Conservation (phyloP, 208 protist genomes). For the Crithidia acanthocephali region DNA sequence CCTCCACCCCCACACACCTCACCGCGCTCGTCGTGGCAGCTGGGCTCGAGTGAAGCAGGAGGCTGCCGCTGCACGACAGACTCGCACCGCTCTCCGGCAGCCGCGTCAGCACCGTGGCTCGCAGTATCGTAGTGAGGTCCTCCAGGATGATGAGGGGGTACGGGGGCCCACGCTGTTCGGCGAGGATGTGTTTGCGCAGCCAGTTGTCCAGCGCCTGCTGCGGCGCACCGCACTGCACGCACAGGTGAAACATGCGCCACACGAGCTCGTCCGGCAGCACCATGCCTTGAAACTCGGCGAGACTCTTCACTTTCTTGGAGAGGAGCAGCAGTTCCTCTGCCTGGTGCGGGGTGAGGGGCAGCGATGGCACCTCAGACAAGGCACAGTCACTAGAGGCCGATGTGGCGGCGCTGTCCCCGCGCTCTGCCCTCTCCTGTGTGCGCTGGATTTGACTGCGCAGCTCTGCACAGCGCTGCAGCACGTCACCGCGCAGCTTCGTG, state of each 20-base stretch:
- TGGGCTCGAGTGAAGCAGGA: conserved; percentile 3
- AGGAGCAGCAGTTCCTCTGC: conserved; percentile 56
- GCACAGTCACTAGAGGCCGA: too few species aligned
- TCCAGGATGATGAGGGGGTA: conserved; percentile 42
- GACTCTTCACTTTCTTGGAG: conserved; percentile 46
- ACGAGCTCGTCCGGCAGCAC: conserved; percentile 68
- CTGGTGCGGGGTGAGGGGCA: conserved; percentile 42
- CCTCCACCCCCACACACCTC: conserved; percentile 24
- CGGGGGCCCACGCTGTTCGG: conserved; percentile 39
- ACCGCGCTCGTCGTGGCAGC: neutral
- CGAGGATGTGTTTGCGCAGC: conserved; percentile 43
- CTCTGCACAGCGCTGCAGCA: conserved; percentile 46
- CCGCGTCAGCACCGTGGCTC: conserved; percentile 22
- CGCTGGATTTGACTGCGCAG: conserved; percentile 27
- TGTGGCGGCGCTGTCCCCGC: neutral
- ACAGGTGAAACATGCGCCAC: conserved; percentile 55
- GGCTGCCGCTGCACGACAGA: conserved; percentile 16
- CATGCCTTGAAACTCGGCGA: conserved; percentile 67
- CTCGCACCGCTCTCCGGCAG: conserved; percentile 36
- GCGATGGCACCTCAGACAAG: neutral
- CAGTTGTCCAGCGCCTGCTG: conserved; percentile 35
- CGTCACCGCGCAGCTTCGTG: conserved; percentile 46
- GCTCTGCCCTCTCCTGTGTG: conserved; percentile 10
- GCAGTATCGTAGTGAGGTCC: conserved; percentile 34
- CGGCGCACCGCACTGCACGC: conserved; percentile 52